phyloP scores from a whole-genome alignment of 176 grass and related monocot genomes.

The Puccinellia tenuiflora region DNA sequence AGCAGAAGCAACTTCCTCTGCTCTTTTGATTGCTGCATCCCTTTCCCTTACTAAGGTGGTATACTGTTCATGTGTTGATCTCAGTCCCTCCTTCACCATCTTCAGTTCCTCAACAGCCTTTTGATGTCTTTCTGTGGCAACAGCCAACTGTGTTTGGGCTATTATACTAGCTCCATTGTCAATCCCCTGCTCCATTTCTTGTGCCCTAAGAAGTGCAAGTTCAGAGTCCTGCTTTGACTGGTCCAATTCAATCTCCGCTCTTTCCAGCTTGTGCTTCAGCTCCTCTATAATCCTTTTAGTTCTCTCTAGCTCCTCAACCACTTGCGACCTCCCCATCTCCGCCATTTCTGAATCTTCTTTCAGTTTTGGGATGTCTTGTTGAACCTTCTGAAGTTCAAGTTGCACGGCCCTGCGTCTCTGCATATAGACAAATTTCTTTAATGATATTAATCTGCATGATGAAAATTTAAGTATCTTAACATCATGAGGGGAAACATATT shows the following conservation, averaged over 20 bases:
- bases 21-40: constrained; percentile 46
- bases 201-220: constrained; percentile 54
- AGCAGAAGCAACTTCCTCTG: constrained; percentile 41
- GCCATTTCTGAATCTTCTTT: constrained; percentile 49
- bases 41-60: constrained; percentile 50
- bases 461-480: not conserved
- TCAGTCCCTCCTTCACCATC: constrained; percentile 45
- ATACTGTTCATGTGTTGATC: constrained; percentile 60
- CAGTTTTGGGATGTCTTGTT: constrained; percentile 54
- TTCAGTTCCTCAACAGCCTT: constrained; percentile 63
- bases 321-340: constrained; percentile 47
- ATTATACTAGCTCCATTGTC: constrained; percentile 61
- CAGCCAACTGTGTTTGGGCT: constrained; percentile 54
- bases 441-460: not conserved
- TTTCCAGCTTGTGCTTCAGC: constrained; percentile 77
- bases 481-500: constrained; percentile 2
- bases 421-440: constrained; percentile 24
- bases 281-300: constrained; percentile 59
- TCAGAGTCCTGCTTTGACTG: constrained; percentile 90
- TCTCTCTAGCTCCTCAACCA: constrained; percentile 56
- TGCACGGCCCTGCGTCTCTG: constrained; percentile 53
- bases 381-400: constrained; percentile 69
- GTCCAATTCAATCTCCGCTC: constrained; percentile 58
- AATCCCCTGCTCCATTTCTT: constrained; percentile 78
- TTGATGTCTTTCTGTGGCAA: constrained; percentile 65